Conservation (phyloP, 1,284 basidiomycete species). For the Exobasidium cylindrosporum region DNA sequence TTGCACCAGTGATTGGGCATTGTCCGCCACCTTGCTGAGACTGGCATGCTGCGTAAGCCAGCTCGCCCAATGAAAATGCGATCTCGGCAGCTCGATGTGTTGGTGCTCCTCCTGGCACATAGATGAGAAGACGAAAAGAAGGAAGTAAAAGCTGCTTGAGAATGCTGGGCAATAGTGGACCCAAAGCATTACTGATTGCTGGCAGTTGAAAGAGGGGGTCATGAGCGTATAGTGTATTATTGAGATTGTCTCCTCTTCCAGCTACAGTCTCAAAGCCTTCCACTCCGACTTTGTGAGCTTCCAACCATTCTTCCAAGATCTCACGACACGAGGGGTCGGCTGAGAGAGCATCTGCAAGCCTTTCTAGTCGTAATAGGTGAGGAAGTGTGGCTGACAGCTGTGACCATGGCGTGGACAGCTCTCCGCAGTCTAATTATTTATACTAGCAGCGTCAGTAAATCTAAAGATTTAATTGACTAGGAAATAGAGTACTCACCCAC, state of each 20-base stretch:
- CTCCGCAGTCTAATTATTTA: constrained; percentile 12
- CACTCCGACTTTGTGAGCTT: background rate
- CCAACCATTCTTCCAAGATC: constrained; percentile 6
- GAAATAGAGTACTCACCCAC: background rate
- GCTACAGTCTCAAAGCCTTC: background rate
- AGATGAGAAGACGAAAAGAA: constrained; percentile 37
- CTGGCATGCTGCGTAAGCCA: constrained; percentile 21
- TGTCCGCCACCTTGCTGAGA: constrained; percentile 16
- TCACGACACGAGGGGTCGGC: constrained; percentile 13
- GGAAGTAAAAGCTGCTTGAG: constrained; percentile 37
- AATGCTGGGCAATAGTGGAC: constrained; percentile 36
- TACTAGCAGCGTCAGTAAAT: too few species aligned
- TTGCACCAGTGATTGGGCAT: constrained; percentile 15
- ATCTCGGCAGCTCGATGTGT: constrained; percentile 26
- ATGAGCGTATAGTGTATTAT: background rate
- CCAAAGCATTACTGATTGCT: constrained; percentile 32
- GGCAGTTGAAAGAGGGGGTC: constrained; percentile 25
- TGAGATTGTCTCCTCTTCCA: background rate
- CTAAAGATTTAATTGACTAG: background rate
- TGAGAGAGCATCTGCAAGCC: constrained; percentile 25
- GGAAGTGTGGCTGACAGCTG: constrained; percentile 32
- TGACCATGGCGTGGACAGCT: constrained; percentile 18
- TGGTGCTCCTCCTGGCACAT: constrained; percentile 26
- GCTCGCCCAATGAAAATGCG: constrained; percentile 35
- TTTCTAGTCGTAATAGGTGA: constrained; percentile 26